Evolutionary conservation across 1,139 yeast species (phyloP), one percentile per base, ranked within the genome.

Genomic region (Yamadazyma atmosphaerica): DNA sequence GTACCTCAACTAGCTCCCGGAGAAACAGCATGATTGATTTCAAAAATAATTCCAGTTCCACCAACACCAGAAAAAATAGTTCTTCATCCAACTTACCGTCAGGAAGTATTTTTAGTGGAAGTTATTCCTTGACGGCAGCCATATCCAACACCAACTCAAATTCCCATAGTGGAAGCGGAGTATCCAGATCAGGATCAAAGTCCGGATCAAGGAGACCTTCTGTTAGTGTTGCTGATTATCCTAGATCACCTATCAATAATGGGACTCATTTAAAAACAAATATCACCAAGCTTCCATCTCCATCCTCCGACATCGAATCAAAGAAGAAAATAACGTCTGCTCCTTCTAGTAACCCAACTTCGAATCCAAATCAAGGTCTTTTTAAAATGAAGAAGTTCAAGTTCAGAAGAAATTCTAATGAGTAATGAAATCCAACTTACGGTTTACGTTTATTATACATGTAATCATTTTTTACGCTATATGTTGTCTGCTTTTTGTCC

Each of bases 311-410:
- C 22, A 30, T 42, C 15, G 53, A 49, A 28, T 28, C 30, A 7
- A 48, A 48, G 34, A 45, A 47, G 40, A 46, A 39, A 28, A 9
- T 24, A 15, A 5, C 34, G 7, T 12, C 13, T 4, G 13, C 17
- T 11, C 35, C 28, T 14, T 13, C 35, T 12, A 18, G 17, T 10
- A 32, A 25, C 12, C 22, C 27, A 9, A 12, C 28, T 14, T 23
- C 29, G 8, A 22, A 4, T 10, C 33, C 21, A 11, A 34, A 41
- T 27, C 31, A 32, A n/a, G 30, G 39, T 24, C 40, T 43, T 25
- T 45, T 46, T 33, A 55, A 55, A 37, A 58, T 54, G 46, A 61
- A 57, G 45, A 59, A 55, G 38, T 52, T 61, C 35, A 56, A 52
- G 32, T 43, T 58, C 22, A 49, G 67, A 32, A 49, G 66, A 31